These are phyloP conservation scores for Candida palmyrensis DNA, from an alignment of 805 yeast genomes.

Conservation along the genomic window DNA sequence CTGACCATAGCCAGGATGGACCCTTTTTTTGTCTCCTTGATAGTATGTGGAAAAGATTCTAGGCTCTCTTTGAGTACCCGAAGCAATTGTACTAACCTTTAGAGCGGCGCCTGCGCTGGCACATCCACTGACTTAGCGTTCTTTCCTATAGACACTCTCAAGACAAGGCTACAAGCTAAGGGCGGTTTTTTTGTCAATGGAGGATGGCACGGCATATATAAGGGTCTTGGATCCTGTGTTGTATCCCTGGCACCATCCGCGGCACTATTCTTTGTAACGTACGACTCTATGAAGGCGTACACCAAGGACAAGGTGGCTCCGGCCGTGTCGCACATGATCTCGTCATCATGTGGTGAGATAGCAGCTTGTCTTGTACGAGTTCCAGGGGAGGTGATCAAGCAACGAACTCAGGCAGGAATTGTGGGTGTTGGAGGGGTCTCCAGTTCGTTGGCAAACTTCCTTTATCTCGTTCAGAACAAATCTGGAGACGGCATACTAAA, in stretches of 20 bases:
- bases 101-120: slow-evolving; percentile 94
- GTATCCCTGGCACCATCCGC: slow-evolving; percentile 88
- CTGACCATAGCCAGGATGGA: too few species aligned
- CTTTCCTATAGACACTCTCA: slow-evolving; percentile 83
- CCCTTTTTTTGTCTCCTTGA: slow-evolving; percentile 25
- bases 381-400: slow-evolving; percentile 95
- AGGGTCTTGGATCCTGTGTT: slow-evolving; percentile 90
- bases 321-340: slow-evolving; percentile 64
- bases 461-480: slow-evolving; percentile 53
- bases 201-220: slow-evolving; percentile 85
- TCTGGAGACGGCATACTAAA: slow-evolving; percentile 72
- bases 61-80: not conserved
- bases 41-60: slow-evolving; percentile 19
- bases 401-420: slow-evolving; percentile 68
- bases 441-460: slow-evolving; percentile 70
- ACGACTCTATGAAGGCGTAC: slow-evolving; percentile 63
- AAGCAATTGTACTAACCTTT: not conserved
- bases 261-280: slow-evolving; percentile 55
- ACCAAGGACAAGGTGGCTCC: slow-evolving; percentile 30
- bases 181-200: slow-evolving; percentile 94
- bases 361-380: slow-evolving; percentile 93
- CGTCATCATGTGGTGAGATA: slow-evolving; percentile 87
- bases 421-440: slow-evolving; percentile 26
- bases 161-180: slow-evolving; percentile 85
- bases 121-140: slow-evolving; percentile 91